phyloP scores from a whole-genome alignment of 1,139 yeast species.

The Hyphopichia buzzinii region DNA sequence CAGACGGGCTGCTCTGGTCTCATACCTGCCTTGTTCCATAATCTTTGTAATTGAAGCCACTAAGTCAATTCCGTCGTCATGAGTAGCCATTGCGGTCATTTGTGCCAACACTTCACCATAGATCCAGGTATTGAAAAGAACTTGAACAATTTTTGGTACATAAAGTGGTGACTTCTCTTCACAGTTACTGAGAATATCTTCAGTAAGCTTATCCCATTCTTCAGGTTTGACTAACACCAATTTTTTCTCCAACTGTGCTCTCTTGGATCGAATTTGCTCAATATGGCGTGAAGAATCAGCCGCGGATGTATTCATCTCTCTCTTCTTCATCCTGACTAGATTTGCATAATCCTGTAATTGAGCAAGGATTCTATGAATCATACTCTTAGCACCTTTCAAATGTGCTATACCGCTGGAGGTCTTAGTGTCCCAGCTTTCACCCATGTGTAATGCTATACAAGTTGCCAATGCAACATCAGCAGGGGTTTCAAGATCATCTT shows the following conservation, averaged over 20 bases:
- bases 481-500: conserved; percentile 24
- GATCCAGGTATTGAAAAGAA: conserved; percentile 61
- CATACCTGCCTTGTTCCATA: conserved; percentile 13
- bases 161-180: conserved; percentile 2
- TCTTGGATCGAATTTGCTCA: conserved; percentile 11
- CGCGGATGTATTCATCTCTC: conserved; percentile 10
- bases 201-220: conserved; percentile 36
- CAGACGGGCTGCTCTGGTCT: conserved; percentile 6
- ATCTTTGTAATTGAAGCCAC: conserved; percentile 41
- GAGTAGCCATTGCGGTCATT: conserved; percentile 52
- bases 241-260: conserved; percentile 19
- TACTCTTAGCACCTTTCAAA: conserved; percentile 62
- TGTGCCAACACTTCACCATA: conserved; percentile 66
- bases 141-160: conserved; percentile 45
- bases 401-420: conserved; percentile 67
- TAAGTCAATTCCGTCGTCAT: conserved; percentile 45
- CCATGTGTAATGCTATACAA: conserved; percentile 58
- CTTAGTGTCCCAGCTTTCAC: conserved; percentile 70
- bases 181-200: conserved; percentile 10
- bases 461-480: conserved; percentile 68
- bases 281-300: conserved; percentile 7
- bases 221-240: conserved; percentile 31
- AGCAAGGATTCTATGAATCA: conserved; percentile 49
- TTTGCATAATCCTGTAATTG: conserved; percentile 28
- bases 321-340: conserved; percentile 13